A percentile compares a stretch with the other conserved stretches of the same genome.
phyloP scores from a whole-genome alignment of 2,329 filamentous ascomycete species.

The Neofusicoccum ribis region DNA sequence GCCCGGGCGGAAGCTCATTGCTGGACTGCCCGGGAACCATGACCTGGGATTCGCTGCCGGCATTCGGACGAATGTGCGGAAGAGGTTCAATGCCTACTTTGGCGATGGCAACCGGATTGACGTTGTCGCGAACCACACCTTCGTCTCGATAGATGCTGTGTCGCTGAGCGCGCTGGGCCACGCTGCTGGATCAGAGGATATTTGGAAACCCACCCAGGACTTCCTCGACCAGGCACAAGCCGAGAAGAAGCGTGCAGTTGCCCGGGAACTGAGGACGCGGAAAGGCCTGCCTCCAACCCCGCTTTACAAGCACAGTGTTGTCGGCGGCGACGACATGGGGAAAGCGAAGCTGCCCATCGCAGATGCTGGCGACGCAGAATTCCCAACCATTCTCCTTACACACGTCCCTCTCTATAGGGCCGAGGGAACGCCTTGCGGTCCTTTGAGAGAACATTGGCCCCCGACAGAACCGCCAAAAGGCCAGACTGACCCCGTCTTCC shows the following conservation, averaged over 20 bases:
- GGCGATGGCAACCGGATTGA: conserved; percentile 90
- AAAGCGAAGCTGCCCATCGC: conserved; percentile 33
- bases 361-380: conserved; percentile 55
- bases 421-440: conserved; percentile 83
- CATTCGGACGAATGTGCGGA: conserved; percentile 75
- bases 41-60: conserved; percentile 88
- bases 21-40: conserved; percentile 89
- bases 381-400: conserved; percentile 85
- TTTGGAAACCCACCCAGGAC: conserved; percentile 74
- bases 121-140: conserved; percentile 89
- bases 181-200: conserved; percentile 51
- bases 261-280: conserved; percentile 66
- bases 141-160: conserved; percentile 87
- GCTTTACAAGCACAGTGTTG: conserved; percentile 59
- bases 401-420: conserved; percentile 88
- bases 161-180: conserved; percentile 77
- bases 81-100: conserved; percentile 85
- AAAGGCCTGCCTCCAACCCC: conserved; percentile 60
- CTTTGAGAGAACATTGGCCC: conserved; percentile 79
- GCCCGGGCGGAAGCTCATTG: conserved; percentile 73
- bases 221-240: conserved; percentile 70
- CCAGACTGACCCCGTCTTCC: conserved; percentile 53
- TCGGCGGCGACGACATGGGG: conserved; percentile 53
- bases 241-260: conserved; percentile 67
- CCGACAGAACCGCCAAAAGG: conserved; percentile 64